Conservation (phyloP, 345 rosid genomes). For the Pistacia vera region DNA sequence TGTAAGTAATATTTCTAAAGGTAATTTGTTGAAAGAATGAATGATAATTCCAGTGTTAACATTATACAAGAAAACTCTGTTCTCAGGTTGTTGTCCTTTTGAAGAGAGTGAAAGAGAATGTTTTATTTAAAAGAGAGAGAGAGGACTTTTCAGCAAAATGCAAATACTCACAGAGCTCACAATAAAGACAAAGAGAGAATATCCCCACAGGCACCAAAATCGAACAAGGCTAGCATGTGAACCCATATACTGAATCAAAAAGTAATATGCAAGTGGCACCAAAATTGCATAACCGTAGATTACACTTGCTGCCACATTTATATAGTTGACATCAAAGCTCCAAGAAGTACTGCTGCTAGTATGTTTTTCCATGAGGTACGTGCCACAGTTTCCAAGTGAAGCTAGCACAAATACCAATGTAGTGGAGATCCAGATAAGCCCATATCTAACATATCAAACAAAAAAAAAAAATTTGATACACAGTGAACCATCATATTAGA, state of each 20-base stretch:
- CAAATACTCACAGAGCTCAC: constrained; percentile 65
- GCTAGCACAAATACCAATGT: constrained; percentile 82
- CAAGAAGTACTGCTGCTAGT: constrained; percentile 52
- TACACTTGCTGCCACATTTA: constrained; percentile 64
- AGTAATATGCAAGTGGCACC: constrained; percentile 86
- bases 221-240: constrained; percentile 76
- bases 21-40: neutral
- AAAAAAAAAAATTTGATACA: neutral
- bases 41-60: neutral
- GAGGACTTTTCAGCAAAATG: neutral
- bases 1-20: neutral
- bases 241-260: constrained; percentile 79
- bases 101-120: neutral
- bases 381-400: constrained; percentile 84
- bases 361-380: constrained; percentile 73
- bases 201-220: constrained; percentile 99
- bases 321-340: constrained; percentile 85
- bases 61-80: neutral
- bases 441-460: constrained; percentile 60
- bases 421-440: constrained; percentile 90
- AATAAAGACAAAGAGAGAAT: constrained; percentile 79
- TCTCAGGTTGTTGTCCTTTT: neutral
- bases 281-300: constrained; percentile 74
- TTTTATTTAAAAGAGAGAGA: neutral
- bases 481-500: constrained; percentile 2